Evolutionary conservation across 2,329 filamentous ascomycete species (phyloP).

Genomic region (Keithomyces neogunnii): DNA sequence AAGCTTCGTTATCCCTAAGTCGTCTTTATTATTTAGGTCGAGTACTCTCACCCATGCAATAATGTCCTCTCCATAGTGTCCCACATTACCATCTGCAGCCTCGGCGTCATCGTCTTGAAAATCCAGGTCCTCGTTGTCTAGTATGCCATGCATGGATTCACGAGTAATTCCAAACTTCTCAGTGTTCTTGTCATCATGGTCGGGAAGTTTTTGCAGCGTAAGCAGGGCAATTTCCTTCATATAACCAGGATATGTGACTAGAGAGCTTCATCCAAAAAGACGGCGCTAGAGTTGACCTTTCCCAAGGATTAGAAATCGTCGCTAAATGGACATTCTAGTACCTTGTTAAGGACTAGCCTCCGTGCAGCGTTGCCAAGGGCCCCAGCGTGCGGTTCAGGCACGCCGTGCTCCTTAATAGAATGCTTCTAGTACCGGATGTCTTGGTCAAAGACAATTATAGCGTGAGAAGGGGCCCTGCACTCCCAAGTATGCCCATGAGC

Average conservation of each 20-base stretch:
- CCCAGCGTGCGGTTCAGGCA: slow-evolving; percentile 2
- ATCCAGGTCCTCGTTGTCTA: slow-evolving; percentile 17
- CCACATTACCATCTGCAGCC: slow-evolving; percentile 6
- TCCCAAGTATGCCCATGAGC: slow-evolving; percentile 20
- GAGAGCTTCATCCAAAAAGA: slow-evolving; percentile 17
- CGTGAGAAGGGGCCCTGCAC: slow-evolving; percentile 19
- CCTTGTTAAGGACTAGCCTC: slow-evolving; percentile 14
- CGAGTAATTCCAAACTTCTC: slow-evolving; percentile 13
- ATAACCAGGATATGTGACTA: slow-evolving; percentile 19
- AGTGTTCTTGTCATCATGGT: slow-evolving; percentile 13
- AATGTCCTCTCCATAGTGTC: slow-evolving; percentile 5
- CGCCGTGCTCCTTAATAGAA: slow-evolving; percentile 14
- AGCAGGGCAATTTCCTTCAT: slow-evolving; percentile 23
- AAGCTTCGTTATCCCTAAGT: slow-evolving; percentile 14
- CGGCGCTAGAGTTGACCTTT: slow-evolving; percentile 12
- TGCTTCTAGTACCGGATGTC: slow-evolving; percentile 18
- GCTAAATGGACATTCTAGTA: slow-evolving; percentile 18
- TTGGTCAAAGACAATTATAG: slow-evolving; percentile 16
- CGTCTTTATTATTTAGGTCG: slow-evolving; percentile 13
- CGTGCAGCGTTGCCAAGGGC: slow-evolving; percentile 16
- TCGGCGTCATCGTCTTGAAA: slow-evolving; percentile 13
- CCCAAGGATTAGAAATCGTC: slow-evolving; percentile 16
- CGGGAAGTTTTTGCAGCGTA: slow-evolving; percentile 21
- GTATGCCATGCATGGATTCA: slow-evolving; percentile 21
- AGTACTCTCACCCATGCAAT: slow-evolving; percentile 6